phyloP scores from a whole-genome alignment of 768 basidiomycete genomes.

The Suillus weaverae region DNA sequence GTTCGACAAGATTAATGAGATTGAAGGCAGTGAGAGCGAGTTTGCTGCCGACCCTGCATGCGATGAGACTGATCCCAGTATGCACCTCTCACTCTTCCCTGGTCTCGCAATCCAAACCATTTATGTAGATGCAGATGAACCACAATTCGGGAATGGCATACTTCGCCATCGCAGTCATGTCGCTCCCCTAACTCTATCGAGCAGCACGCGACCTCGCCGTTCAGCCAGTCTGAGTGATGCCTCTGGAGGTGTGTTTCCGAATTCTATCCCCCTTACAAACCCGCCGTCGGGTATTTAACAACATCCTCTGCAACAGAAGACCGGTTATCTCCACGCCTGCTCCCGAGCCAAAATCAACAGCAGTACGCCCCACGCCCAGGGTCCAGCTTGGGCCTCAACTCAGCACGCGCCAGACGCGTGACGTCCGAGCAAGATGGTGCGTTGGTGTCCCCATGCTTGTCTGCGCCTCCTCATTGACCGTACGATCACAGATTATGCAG shows the following conservation, averaged over 20 bases:
- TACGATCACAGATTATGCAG: slow-evolving; percentile 24
- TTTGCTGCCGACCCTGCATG: slow-evolving; percentile 29
- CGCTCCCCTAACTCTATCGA: slow-evolving; percentile 36
- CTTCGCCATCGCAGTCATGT: slow-evolving; percentile 30
- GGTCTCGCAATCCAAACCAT: slow-evolving; percentile 23
- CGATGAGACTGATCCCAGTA: slow-evolving; percentile 46
- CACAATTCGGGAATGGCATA: slow-evolving; percentile 24
- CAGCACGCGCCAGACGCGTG: slow-evolving; percentile 39
- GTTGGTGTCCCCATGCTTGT: slow-evolving; percentile 13
- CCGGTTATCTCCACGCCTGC: slow-evolving; percentile 25
- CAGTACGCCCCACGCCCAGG: slow-evolving; percentile 38
- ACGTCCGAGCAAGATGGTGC: slow-evolving; percentile 47
- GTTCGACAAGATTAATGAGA: slow-evolving; percentile 51
- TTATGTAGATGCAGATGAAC: slow-evolving; percentile 32
- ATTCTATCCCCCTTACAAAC: neutral
- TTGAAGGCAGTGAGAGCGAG: slow-evolving; percentile 43
- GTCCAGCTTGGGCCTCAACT: slow-evolving; percentile 43
- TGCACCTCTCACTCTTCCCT: slow-evolving; percentile 14
- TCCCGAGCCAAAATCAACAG: slow-evolving; percentile 19
- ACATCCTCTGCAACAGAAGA: slow-evolving; percentile 24
- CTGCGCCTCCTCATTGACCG: neutral
- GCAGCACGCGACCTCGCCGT: slow-evolving; percentile 58
- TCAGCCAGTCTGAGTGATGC: slow-evolving; percentile 81
- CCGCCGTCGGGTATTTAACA: slow-evolving; percentile 26
- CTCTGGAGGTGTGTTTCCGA: slow-evolving; percentile 26